Evolutionary conservation across 345 rosid species (phyloP), one percentile per base, ranked within the genome.

Genomic region (Linum tenue): DNA sequence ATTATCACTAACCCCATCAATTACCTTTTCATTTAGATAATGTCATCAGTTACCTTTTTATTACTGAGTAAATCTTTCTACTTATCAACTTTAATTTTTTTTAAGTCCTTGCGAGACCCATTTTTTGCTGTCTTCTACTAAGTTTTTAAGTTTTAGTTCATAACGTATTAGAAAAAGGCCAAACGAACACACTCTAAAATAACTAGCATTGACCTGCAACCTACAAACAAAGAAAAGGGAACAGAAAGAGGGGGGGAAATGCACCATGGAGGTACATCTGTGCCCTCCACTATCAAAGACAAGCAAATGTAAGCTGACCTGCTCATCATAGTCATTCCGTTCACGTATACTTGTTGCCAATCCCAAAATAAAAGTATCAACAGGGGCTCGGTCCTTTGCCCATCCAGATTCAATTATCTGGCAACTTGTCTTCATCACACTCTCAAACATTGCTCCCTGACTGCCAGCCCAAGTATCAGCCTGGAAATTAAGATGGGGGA

Each of bases 401-500:
- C 97, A 95, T 56, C 91, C 89, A 84, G 88, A 84, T 79, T 91
- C 92, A 74, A 91, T 91, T 73, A 91, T 85, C 79, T 87, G 88
- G 68, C 87, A 84, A 67, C 92, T 83, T 63, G 97, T 81, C 75
- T 80, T 85, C 86, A 85, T 76, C 72, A 89, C 81, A 75, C 81
- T 86, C 64, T 87, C 90, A 72, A 83, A 84, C 97, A 95, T 85
- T 71, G 90, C 74, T 73, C 96, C 95, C 48, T 83, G 89, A 75
- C 84, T 84, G 73, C 81, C 70, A 44, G 70, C 91, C 88, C 92
- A 87, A 65, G 87, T 74, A 75, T 91, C 95, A 50, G 91, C 92
- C 97, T 95, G 91, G 65, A 69, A 74, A 80, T 67, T 64, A 56
- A 43, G 42, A 56, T 56, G 39, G 62, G 22, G 55, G 55, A 63